A percentile compares a stretch with the other conserved stretches of the same genome.
Conservation (phyloP, 1,139 yeast genomes). For the Lodderomyces parapsilosis region DNA sequence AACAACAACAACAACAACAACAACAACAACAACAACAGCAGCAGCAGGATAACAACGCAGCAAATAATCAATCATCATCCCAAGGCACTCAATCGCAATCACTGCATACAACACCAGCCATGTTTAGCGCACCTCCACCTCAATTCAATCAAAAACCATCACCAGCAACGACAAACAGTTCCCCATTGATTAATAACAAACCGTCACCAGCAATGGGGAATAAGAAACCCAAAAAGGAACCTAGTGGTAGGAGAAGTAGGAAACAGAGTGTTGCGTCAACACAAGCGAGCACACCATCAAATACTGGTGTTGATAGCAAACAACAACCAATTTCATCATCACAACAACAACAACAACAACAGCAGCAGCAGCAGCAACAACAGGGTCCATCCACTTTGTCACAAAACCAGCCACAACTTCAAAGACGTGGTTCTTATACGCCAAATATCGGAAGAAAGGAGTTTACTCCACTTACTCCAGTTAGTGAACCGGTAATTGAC, state of each 20-base stretch:
- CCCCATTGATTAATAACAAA: conserved; percentile 35
- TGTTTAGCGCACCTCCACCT: conserved; percentile 13
- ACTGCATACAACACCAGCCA: conserved; percentile 17
- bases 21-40: conserved; percentile 17
- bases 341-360: conserved; percentile 9
- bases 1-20: conserved; percentile 12
- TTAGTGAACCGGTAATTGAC: conserved; percentile 36
- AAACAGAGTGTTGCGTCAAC: conserved; percentile 25
- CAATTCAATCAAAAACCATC: conserved; percentile 21
- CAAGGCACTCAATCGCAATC: conserved; percentile 13
- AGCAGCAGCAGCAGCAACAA: conserved; percentile 3
- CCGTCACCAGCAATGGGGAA: conserved; percentile 35
- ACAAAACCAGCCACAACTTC: conserved; percentile 3
- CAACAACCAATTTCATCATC: conserved; percentile 2
- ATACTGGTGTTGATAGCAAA: conserved; percentile 17
- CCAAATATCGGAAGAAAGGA: conserved; percentile 36
- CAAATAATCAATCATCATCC: conserved; percentile 14
- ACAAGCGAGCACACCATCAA: conserved; percentile 11
- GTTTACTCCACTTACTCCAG: conserved; percentile 44
- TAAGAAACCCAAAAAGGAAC: conserved; percentile 27
- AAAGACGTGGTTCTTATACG: conserved; percentile 16
- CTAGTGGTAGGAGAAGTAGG: conserved; percentile 32
- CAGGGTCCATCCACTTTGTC: conserved; percentile 3
- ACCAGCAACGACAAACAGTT: conserved; percentile 27
- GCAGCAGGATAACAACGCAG: no score